Evolutionary conservation across 2,329 filamentous ascomycete species (phyloP), one percentile per base, ranked within the genome.

Genomic region (Elsinoe perseae): DNA sequence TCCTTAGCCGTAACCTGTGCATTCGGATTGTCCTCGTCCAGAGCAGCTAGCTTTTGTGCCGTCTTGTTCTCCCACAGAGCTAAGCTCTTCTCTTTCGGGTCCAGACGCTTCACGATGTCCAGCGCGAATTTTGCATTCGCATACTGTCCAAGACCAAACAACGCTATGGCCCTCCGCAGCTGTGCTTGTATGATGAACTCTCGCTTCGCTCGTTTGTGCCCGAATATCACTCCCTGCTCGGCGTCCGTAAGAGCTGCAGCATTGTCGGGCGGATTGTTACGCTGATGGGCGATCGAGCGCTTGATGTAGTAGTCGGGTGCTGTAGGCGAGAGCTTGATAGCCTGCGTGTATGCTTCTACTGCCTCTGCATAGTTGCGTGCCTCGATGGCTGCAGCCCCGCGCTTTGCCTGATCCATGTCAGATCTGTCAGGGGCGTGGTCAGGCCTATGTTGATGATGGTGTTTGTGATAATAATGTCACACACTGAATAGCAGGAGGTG

Each of bases 261-360:
- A 50, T 74, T 72, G 58, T 82, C 71, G 20, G 74, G 65, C 42
- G 78, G 73, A 34, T 75, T 76, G 2, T 79, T 76, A 58, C 87
- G 81, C 50, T 88, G 79, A 67, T 90, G 85, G 36, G 89, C 89
- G 40, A 84, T 89, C 3, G 89, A 87, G 18, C 92, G 88, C 62
- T 86, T 83, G 60, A 93, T 81, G 60, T 92, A 85, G 81, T 93
- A 96, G 50, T 80, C 73, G 1, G 89, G 86, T 2, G 87, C 89
- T 36, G 75, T 75, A 0, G 85, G 83, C 10, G 77, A 77, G 59
- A 81, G 73, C 30, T 70, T 64, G 23, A 95, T 75, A 5, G 88
- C 89, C 36, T 75, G 70, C 6, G 85, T 86, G 61, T 86, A 85
- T 63, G 84, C 79, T 32, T 75, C 69, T 62, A 95, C 80, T 43